Base-by-base conservation (phyloP, 768 basidiomycete genomes). In the Trametes cingulata region DNA sequence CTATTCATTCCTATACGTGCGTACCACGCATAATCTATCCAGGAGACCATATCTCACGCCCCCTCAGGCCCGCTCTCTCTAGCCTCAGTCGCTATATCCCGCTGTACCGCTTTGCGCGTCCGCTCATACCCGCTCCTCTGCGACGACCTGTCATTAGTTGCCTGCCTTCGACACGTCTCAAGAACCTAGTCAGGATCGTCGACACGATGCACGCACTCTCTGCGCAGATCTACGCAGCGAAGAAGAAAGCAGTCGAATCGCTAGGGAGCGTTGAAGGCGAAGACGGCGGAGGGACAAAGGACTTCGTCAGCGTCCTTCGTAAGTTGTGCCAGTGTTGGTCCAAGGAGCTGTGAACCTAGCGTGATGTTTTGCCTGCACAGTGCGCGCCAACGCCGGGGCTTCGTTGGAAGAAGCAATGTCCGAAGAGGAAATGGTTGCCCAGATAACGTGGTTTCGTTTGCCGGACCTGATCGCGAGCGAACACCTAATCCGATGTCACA, bases 151-250 rank as follows among this genome's bases (percentile, higher is more conserved):
- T 79, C 1, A 66, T 78, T 2, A 63, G 75, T 40, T 29, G 69
- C 17, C 53, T 75, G 15, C 80, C 80, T 0, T 74, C 66, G 54
- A 68, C 67, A 50, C 52, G 63, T 6, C 53, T 78, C 6, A 74
- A 75, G 17, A 51, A 63, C 0, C 27, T 80, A 10, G 67, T 73
- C 25, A 68, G 72, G 15, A 65, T 79, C 15, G 58, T 75, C 0
- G 75, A 76, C 49, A 65, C 71, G 1, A 70, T 82, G 67, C 62
- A 77, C 24, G 55, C 66, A 2, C 72, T 70, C 6, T 72, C 80
- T 3, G 54, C 65, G 3, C 61, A 69, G 3, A 75, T 82, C 2
- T 76, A 74, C 37, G 63, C 73, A 17, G 62, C 68, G 12, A 81
- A 80, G 66, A 74, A 73, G 52, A 62, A 58, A 24, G 72, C 75